Evolutionary conservation across 768 basidiomycete genomes (phyloP), one percentile per base, ranked within the genome.

Genomic region (Amanita molliuscula): DNA sequence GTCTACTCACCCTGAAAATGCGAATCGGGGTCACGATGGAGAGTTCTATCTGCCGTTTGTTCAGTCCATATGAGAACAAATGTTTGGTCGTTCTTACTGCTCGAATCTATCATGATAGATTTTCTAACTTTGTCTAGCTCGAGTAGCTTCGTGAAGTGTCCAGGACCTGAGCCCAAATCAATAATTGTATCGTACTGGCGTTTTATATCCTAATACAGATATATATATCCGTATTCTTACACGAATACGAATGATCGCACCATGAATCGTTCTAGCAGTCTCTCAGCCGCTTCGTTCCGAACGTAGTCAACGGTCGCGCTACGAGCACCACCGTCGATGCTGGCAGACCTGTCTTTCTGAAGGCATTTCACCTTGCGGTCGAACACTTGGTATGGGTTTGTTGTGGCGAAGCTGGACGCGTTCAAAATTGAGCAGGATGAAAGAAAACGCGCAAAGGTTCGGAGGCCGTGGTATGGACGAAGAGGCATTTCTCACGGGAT

Each of bases 241-340:
- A 48, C 16, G 51, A 26, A 50, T 44, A 46, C 18, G 13, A 20
- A 26, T 38, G 36, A 37, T 51, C 69, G 54, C 60, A 92, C 95
- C 71, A 88, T 65, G 54, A 99, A 78, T 49, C 95, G 75, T 61
- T 98, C 95, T 67, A 91, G 78, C 77, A 98, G 77, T 52, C 85
- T 74, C 54, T 92, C 88, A 18, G 94, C 92, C 7, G 94, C 81
- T 62, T 95, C 95, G 50, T 90, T 78, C 36, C 90, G 78, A 25
- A 99, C 70, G 65, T 97, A 97, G 71, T 99, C 95, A 4, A 93
- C 91, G 0, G 81, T 78, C 58, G 79, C 73, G 58, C 88, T 92
- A 26, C 72, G 69, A 20, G 66, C 64, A 16, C 84, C 82, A 41
- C 67, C 72, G 49, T 82, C 71, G 51, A 73, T 67, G 46, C 64